phyloP scores from a whole-genome alignment of 1,284 basidiomycete species.

The Ustilago trichophora region DNA sequence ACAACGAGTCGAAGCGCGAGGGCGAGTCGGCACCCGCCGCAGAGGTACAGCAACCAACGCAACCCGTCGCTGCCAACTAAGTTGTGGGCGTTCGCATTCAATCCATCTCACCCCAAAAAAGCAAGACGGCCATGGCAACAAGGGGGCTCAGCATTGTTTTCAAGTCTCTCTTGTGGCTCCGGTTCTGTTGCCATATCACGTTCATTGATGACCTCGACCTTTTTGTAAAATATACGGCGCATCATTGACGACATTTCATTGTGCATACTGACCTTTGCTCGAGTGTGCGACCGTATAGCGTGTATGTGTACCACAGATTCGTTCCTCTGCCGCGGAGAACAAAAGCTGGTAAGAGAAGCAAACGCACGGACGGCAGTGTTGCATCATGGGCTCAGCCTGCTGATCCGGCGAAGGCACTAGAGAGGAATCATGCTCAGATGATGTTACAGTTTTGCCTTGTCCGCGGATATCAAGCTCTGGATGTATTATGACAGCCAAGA shows the following conservation, averaged over 20 bases:
- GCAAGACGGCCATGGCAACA: constrained; percentile 2
- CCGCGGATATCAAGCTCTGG: too few species aligned
- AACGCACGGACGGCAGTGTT: too few species aligned
- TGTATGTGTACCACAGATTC: too few species aligned
- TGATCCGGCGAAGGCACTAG: too few species aligned
- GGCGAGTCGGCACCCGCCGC: constrained; percentile 29
- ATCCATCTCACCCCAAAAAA: constrained; percentile 10
- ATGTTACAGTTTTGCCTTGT: too few species aligned
- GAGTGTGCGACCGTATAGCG: too few species aligned
- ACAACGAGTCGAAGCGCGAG: constrained; percentile 36
- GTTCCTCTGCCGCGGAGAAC: too few species aligned
- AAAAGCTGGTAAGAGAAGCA: too few species aligned
- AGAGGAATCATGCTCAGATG: too few species aligned
- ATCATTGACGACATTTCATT: constrained; percentile 17
- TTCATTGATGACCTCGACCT: constrained; percentile 19
- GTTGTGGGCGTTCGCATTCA: background rate
- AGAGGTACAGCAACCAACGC: constrained; percentile 33
- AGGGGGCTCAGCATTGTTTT: constrained; percentile 11
- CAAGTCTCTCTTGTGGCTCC: background rate
- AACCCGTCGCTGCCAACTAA: constrained; percentile 38
- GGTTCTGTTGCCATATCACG: constrained; percentile 4
- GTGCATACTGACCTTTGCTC: constrained; percentile 14
- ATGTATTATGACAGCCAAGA: too few species aligned
- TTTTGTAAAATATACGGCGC: constrained; percentile 29
- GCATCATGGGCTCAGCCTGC: too few species aligned